A percentile compares a stretch with the other conserved stretches of the same genome.
phyloP scores from a whole-genome alignment of 148 eudicot genomes.

The Rhododendron molle region DNA sequence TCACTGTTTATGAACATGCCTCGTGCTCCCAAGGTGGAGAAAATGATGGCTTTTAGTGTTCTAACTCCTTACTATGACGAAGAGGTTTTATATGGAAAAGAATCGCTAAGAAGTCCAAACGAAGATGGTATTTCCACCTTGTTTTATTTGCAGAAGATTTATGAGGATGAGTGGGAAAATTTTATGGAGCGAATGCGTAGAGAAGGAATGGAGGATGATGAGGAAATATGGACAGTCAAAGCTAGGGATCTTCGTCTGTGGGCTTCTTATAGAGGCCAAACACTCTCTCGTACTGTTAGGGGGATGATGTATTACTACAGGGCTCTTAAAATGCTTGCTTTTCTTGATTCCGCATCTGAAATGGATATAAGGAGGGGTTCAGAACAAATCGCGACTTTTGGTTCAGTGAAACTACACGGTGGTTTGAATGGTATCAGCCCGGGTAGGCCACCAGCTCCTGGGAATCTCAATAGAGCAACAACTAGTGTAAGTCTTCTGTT shows the following conservation, averaged over 20 bases:
- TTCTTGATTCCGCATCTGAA: slow-evolving; percentile 88
- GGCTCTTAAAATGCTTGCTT: slow-evolving; percentile 90
- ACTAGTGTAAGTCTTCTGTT: slow-evolving; percentile 61
- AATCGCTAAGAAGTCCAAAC: slow-evolving; percentile 58
- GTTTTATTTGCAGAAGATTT: slow-evolving; percentile 88
- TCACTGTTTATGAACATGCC: slow-evolving; percentile 97
- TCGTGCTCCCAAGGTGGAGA: slow-evolving; percentile 89
- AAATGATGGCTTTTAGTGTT: slow-evolving; percentile 88
- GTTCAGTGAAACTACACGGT: slow-evolving; percentile 35
- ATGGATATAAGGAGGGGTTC: slow-evolving; percentile 62
- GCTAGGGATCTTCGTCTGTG: slow-evolving; percentile 75
- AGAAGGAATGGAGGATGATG: slow-evolving; percentile 76
- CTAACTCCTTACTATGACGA: slow-evolving; percentile 95
- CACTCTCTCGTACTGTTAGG: slow-evolving; percentile 90
- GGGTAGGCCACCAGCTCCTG: slow-evolving; percentile 25
- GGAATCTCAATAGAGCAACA: slow-evolving; percentile 42
- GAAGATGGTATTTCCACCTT: slow-evolving; percentile 88
- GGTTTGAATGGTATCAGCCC: slow-evolving; percentile 32
- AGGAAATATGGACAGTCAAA: slow-evolving; percentile 54
- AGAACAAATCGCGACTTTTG: slow-evolving; percentile 42
- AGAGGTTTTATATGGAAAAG: slow-evolving; percentile 67
- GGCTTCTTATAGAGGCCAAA: slow-evolving; percentile 98
- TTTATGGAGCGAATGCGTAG: slow-evolving; percentile 81
- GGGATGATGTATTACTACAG: slow-evolving; percentile 96
- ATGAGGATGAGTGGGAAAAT: slow-evolving; percentile 86